A percentile compares a stretch with the other conserved stretches of the same genome.
These are phyloP conservation scores for Neofusicoccum sp. DNA, from an alignment of 2,329 filamentous ascomycete genomes.

Conservation along the genomic window DNA sequence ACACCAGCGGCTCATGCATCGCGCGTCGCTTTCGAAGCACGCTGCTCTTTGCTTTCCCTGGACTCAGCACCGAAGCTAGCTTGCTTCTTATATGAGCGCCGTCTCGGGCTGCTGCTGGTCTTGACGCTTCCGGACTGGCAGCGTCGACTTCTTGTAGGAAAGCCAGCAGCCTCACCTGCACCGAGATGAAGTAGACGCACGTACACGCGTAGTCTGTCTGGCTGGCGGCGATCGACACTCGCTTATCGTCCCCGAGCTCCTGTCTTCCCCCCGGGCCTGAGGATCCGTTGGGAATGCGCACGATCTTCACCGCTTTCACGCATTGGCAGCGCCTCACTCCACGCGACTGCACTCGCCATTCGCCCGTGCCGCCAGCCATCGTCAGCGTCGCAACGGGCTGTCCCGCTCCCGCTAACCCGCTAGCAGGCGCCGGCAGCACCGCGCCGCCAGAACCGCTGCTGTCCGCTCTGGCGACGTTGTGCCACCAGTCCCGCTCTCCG, in stretches of 20 bases:
- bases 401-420: not conserved
- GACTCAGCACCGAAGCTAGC: not conserved
- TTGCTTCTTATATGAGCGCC: not conserved
- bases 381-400: not conserved
- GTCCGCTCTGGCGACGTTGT: not conserved
- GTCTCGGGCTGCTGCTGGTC: not conserved
- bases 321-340: not conserved
- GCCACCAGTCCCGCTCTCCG: not conserved
- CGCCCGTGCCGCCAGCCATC: not conserved
- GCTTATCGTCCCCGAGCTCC: slow-evolving; percentile 1
- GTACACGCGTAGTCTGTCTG: not conserved
- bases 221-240: not conserved
- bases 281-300: not conserved
- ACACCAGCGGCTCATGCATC: slow-evolving; percentile 5
- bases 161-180: not conserved
- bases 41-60: not conserved
- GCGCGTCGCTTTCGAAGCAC: not conserved
- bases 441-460: not conserved
- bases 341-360: not conserved
- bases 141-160: not conserved
- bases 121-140: slow-evolving; percentile 1
- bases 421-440: not conserved
- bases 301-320: not conserved
- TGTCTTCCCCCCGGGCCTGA: not conserved
- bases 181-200: not conserved